phyloP scores from a whole-genome alignment of 2,329 filamentous ascomycete species.

The Domatiomyces catenatus region DNA sequence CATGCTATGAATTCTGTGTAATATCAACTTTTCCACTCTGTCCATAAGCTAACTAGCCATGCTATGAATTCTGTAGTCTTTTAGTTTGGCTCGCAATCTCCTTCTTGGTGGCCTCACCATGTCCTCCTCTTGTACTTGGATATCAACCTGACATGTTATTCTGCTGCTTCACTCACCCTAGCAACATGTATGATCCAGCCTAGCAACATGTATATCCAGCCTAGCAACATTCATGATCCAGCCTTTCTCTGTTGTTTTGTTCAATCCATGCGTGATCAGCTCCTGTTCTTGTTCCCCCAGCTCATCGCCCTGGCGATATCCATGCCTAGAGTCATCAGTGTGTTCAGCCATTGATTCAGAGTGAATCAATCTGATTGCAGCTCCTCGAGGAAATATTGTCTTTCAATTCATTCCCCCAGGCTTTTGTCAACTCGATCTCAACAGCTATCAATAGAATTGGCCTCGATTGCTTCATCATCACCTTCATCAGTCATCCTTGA shows the following conservation, averaged over 20 bases:
- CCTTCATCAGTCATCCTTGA: not conserved
- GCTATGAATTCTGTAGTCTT: not conserved
- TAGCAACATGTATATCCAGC: too few species aligned
- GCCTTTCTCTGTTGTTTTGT: not conserved
- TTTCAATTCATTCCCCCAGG: not conserved
- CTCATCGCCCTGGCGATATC: not conserved
- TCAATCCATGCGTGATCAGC: not conserved
- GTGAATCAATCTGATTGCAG: not conserved
- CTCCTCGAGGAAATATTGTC: too few species aligned
- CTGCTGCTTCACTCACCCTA: not conserved
- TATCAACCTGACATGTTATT: not conserved
- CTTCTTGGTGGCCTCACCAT: not conserved
- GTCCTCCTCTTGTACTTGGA: not conserved
- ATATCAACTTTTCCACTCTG: too few species aligned
- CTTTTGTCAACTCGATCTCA: not conserved
- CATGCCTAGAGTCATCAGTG: not conserved
- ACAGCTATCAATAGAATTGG: too few species aligned
- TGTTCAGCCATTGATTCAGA: not conserved
- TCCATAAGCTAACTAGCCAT: too few species aligned
- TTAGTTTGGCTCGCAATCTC: not conserved
- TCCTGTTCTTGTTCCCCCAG: not conserved
- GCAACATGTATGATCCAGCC: not conserved
- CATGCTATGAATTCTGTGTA: not conserved
- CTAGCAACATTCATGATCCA: too few species aligned
- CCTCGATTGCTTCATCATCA: not conserved